A percentile compares a stretch with the other conserved stretches of the same genome.
Evolutionary conservation across 306 rosid species (phyloP).

Genomic region (Ammopiptanthus mongolicus): DNA sequence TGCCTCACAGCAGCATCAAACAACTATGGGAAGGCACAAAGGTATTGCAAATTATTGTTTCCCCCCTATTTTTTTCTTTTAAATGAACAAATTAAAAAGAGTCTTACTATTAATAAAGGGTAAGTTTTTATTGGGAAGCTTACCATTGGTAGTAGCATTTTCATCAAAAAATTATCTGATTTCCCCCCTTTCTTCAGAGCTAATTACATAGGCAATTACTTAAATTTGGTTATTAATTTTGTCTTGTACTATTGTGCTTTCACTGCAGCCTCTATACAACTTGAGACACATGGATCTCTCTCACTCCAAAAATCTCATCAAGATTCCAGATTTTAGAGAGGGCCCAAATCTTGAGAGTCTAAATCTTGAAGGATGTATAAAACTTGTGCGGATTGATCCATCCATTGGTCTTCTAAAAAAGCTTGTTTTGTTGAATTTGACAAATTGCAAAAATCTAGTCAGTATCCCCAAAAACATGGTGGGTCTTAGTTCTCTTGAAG

Average conservation of each 20-base stretch:
- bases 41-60: neutral
- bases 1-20: neutral
- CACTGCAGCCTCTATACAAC: neutral
- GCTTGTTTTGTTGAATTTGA: neutral
- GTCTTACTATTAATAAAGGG: too few relatives aligned
- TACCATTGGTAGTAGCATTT: too few relatives aligned
- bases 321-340: neutral
- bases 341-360: neutral
- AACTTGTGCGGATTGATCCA: neutral
- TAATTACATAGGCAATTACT: too few relatives aligned
- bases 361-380: neutral
- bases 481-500: neutral
- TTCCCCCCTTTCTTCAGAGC: too few relatives aligned
- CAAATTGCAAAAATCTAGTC: neutral
- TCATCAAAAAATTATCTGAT: neutral
- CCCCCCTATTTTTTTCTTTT: neutral
- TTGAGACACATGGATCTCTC: neutral
- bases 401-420: neutral
- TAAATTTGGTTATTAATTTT: neutral
- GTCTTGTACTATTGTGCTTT: neutral
- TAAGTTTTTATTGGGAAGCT: too few relatives aligned
- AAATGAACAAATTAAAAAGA: neutral
- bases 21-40: constrained; percentile 10
- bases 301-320: neutral
- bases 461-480: neutral